phyloP scores from a whole-genome alignment of 345 rosid genomes.

The Kandelia obovata region DNA sequence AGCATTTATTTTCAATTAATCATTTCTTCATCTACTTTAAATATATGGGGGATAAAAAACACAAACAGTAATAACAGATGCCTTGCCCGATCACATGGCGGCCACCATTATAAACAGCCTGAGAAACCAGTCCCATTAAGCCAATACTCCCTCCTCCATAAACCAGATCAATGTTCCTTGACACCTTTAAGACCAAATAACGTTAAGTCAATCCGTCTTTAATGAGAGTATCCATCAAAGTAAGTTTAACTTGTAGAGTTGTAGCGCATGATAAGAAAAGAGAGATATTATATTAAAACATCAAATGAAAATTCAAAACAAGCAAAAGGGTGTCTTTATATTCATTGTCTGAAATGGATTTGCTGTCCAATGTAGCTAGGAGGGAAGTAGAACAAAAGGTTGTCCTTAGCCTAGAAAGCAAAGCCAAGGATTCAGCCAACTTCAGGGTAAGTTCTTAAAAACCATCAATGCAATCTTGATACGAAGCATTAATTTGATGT shows the following conservation, averaged over 20 bases:
- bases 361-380: background rate
- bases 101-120: constrained; percentile 77
- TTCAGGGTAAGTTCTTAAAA: no score
- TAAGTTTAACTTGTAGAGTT: background rate
- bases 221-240: background rate
- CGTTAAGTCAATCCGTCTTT: background rate
- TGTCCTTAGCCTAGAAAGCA: no score
- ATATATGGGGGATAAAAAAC: background rate
- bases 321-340: background rate
- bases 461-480: no score
- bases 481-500: no score
- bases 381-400: background rate
- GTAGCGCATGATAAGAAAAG: background rate
- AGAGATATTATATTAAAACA: background rate
- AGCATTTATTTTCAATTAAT: background rate
- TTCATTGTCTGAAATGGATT: background rate
- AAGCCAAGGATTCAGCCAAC: no score
- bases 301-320: background rate
- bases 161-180: constrained; percentile 82
- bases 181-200: constrained; percentile 38
- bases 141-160: constrained; percentile 97
- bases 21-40: background rate
- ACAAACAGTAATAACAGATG: background rate
- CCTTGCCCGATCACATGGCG: constrained; percentile 81
- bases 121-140: constrained; percentile 85